Evolutionary conservation across 1,284 basidiomycete genomes (phyloP).

Genomic region (Puccinia horiana): DNA sequence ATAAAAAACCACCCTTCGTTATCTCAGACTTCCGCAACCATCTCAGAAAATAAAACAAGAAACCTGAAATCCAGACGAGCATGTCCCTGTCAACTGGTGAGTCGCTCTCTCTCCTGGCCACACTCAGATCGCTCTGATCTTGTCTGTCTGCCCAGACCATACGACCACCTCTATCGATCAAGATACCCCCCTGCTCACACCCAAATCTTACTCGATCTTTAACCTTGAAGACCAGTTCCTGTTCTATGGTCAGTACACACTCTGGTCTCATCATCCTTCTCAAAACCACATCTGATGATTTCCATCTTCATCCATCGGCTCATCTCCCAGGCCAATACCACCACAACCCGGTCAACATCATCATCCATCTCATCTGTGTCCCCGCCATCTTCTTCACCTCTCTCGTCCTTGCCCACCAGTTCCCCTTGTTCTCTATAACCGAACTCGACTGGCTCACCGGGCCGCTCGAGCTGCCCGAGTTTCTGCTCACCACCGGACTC

Average conservation of each 20-base stretch:
- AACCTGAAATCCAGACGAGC: too few relatives aligned
- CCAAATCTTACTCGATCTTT: conserved; percentile 20
- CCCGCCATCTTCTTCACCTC: conserved; percentile 76
- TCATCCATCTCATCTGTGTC: conserved; percentile 78
- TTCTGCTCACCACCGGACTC: conserved; percentile 62
- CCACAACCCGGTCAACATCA: conserved; percentile 73
- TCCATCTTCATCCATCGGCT: background rate
- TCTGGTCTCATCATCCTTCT: too few relatives aligned
- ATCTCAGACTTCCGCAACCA: too few relatives aligned
- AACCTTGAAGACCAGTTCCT: conserved; percentile 38
- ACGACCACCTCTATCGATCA: background rate
- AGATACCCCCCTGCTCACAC: background rate
- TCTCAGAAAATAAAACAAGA: too few relatives aligned
- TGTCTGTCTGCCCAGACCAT: background rate
- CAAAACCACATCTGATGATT: too few relatives aligned
- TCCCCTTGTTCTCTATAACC: conserved; percentile 65
- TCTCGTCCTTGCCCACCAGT: conserved; percentile 22
- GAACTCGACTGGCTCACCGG: conserved; percentile 63
- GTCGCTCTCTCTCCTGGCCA: too few relatives aligned
- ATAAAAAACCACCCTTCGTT: too few relatives aligned
- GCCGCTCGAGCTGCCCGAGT: conserved; percentile 64
- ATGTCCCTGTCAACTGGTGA: too few relatives aligned
- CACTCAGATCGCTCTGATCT: too few relatives aligned
- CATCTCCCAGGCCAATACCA: conserved; percentile 67
- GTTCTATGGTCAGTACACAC: conserved; percentile 42